phyloP scores from a whole-genome alignment of 768 basidiomycete species.

The Nidula microcarpa region DNA sequence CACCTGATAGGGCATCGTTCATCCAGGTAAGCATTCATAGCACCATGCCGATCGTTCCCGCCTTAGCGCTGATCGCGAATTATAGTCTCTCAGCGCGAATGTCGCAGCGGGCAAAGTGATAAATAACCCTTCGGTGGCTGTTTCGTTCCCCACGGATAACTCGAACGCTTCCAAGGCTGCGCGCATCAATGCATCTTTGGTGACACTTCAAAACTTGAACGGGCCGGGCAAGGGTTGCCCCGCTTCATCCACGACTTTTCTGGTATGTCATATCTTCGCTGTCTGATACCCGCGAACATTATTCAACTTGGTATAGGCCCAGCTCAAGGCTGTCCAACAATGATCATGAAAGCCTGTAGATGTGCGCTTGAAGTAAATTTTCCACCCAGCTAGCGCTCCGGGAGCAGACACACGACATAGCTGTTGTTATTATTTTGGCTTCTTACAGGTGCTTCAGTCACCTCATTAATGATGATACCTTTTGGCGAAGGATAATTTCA shows the following conservation, averaged over 20 bases:
- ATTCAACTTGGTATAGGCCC: conserved; percentile 12
- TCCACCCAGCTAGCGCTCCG: no score
- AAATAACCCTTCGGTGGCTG: conserved; percentile 51
- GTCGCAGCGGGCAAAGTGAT: conserved; percentile 60
- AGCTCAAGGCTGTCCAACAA: conserved; percentile 20
- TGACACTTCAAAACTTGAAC: conserved; percentile 69
- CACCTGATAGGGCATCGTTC: conserved; percentile 51
- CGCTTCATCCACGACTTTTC: conserved; percentile 54
- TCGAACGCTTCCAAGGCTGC: conserved; percentile 50
- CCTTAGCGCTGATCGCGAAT: not conserved
- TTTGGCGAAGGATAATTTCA: no score
- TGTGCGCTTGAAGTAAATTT: no score
- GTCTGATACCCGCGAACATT: not conserved
- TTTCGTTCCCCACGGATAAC: conserved; percentile 64
- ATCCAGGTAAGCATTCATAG: conserved; percentile 32
- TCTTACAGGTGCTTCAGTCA: no score
- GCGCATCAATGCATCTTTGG: conserved; percentile 55
- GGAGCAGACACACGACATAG: no score
- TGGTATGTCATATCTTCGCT: conserved; percentile 24
- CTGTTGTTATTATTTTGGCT: no score
- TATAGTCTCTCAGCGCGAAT: conserved; percentile 46
- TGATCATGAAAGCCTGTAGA: not conserved
- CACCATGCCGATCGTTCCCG: not conserved
- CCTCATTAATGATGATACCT: no score
- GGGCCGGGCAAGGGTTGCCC: conserved; percentile 73